A percentile compares a stretch with the other conserved stretches of the same genome.
phyloP scores from a whole-genome alignment of 768 basidiomycete species.

The Naganishia vaughanmartiniae region DNA sequence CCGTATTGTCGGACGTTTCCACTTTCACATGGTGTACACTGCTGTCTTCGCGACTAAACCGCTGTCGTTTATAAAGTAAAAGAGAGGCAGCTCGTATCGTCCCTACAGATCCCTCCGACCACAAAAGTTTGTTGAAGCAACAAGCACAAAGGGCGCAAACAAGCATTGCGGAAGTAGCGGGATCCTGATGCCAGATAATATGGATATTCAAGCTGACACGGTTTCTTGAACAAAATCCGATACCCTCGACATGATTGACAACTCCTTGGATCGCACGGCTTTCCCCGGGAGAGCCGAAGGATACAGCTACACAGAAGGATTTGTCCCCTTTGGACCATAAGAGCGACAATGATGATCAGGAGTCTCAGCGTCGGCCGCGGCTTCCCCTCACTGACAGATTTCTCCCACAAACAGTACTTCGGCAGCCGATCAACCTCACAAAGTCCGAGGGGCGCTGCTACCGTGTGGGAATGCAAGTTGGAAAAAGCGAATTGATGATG shows the following conservation, averaged over 20 bases:
- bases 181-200: too few relatives aligned
- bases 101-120: too few relatives aligned
- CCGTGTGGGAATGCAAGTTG: background rate
- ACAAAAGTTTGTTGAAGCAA: too few relatives aligned
- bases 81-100: too few relatives aligned
- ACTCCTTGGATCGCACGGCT: background rate
- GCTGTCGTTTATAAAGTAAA: too few relatives aligned
- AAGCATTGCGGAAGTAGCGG: too few relatives aligned
- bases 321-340: background rate
- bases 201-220: background rate
- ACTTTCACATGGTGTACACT: too few relatives aligned
- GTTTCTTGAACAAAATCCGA: background rate
- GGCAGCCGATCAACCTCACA: background rate
- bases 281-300: background rate
- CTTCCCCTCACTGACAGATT: background rate
- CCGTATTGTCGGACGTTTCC: too few relatives aligned
- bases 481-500: constrained; percentile 6
- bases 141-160: too few relatives aligned
- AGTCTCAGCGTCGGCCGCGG: background rate
- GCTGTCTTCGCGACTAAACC: too few relatives aligned
- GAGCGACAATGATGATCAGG: background rate
- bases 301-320: background rate
- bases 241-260: background rate
- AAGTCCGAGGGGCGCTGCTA: background rate
- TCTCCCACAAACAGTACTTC: background rate